Evolutionary conservation across 2,329 filamentous ascomycete genomes (phyloP).

Genomic region (Rutstroemia sp.): DNA sequence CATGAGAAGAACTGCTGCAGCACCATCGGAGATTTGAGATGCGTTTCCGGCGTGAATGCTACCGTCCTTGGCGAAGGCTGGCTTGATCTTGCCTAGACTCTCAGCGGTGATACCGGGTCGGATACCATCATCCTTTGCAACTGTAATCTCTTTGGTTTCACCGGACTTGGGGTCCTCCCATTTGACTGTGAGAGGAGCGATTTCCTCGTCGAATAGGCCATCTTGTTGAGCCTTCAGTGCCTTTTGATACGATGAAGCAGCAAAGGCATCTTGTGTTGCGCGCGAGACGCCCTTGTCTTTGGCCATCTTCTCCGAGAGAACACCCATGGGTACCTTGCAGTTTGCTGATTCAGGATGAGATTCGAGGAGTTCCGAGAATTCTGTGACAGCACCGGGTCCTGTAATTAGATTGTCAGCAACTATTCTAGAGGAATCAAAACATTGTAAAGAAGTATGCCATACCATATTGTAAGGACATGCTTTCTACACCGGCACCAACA

Average conservation of each 20-base stretch:
- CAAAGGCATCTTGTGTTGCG: slow-evolving; percentile 80
- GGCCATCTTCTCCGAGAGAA: slow-evolving; percentile 91
- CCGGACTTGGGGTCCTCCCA: slow-evolving; percentile 87
- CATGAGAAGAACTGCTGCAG: slow-evolving; percentile 93
- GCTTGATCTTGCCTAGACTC: slow-evolving; percentile 81
- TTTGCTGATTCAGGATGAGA: slow-evolving; percentile 74
- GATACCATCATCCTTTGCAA: slow-evolving; percentile 81
- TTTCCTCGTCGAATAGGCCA: slow-evolving; percentile 91
- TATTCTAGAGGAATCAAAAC: not conserved
- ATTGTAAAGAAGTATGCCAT: slow-evolving; percentile 28
- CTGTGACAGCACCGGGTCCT: slow-evolving; percentile 75
- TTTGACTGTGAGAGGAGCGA: slow-evolving; percentile 77
- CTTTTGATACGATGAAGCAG: slow-evolving; percentile 87
- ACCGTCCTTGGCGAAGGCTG: slow-evolving; percentile 86
- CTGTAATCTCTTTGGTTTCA: slow-evolving; percentile 75
- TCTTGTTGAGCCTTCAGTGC: slow-evolving; percentile 75
- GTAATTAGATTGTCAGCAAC: slow-evolving; percentile 3
- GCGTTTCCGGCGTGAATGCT: slow-evolving; percentile 96
- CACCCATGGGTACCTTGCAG: slow-evolving; percentile 97
- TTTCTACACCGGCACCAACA: slow-evolving; percentile 91
- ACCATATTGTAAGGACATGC: slow-evolving; percentile 91
- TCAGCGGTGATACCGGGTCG: slow-evolving; percentile 79
- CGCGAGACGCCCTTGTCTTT: slow-evolving; percentile 71
- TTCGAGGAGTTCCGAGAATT: slow-evolving; percentile 88
- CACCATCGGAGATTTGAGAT: slow-evolving; percentile 90